These are phyloP conservation scores for Opeltia flavorubescens DNA, from an alignment of 495 filamentous ascomycete genomes.

Conservation along the genomic window DNA sequence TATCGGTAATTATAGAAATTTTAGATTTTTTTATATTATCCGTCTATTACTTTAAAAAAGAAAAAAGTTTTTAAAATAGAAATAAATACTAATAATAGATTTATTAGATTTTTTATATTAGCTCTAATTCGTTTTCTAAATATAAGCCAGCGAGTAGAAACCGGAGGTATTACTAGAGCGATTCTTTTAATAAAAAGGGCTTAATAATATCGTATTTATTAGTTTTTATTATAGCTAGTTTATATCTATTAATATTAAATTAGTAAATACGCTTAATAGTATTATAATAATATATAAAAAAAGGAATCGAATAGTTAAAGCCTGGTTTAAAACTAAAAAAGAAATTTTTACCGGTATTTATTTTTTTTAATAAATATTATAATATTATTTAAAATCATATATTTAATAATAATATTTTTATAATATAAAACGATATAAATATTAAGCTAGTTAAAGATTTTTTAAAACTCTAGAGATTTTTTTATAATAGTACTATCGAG, in stretches of 20 bases:
- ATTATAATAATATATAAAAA: neutral
- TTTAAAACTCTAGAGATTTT: neutral
- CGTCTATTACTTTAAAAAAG: neutral
- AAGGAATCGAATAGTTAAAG: neutral
- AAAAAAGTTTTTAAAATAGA: neutral
- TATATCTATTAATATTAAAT: neutral
- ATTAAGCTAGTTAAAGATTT: neutral
- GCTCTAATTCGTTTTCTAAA: neutral
- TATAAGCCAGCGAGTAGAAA: neutral
- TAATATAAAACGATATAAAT: neutral
- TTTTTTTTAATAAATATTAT: constrained; percentile 7
- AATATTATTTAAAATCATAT: constrained; percentile 10
- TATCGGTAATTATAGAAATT: neutral
- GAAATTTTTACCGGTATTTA: constrained; percentile 6
- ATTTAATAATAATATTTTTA: neutral
- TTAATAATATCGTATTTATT: neutral
- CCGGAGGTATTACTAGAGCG: neutral
- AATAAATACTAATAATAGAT: neutral
- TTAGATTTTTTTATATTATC: neutral
- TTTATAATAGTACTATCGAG: neutral
- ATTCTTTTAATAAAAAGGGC: neutral
- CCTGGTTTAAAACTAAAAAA: neutral
- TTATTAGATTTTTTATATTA: neutral
- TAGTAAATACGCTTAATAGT: neutral
- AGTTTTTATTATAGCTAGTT: neutral